Percentiles rank a stretch among this genome's conserved stretches.
Conservation (phyloP, 148 eudicot species). For the Fallopia convolvulus region DNA sequence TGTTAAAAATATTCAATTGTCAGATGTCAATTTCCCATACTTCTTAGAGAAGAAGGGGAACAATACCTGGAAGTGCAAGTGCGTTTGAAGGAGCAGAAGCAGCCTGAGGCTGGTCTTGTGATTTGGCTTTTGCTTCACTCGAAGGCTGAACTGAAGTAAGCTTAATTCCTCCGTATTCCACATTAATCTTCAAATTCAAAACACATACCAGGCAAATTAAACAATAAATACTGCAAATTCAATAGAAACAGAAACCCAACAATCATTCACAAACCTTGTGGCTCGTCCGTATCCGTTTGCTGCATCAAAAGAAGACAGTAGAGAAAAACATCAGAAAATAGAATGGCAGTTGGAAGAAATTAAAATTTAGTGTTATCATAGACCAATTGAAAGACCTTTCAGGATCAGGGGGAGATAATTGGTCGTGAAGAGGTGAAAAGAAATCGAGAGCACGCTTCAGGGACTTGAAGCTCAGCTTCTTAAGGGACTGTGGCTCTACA, state of each 20-base stretch:
- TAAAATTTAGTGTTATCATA: conserved; percentile 20
- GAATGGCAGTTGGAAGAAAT: neutral
- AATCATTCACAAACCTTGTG: conserved; percentile 57
- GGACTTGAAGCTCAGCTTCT: conserved; percentile 72
- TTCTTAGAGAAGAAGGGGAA: neutral
- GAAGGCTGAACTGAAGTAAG: conserved; percentile 24
- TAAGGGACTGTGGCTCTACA: conserved; percentile 80
- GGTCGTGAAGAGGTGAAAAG: conserved; percentile 70
- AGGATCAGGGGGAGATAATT: conserved; percentile 64
- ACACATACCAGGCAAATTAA: conserved; percentile 3
- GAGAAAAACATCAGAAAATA: neutral
- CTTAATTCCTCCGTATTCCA: conserved; percentile 63
- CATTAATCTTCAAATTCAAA: conserved; percentile 36
- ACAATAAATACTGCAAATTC: neutral
- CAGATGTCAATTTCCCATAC: neutral
- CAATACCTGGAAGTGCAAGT: conserved; percentile 77
- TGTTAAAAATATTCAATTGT: neutral
- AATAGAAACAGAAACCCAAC: conserved; percentile 2
- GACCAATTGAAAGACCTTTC: conserved; percentile 33
- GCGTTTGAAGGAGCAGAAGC: conserved; percentile 40
- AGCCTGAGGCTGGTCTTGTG: conserved; percentile 28
- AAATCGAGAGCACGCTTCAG: conserved; percentile 76
- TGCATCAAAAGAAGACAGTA: conserved; percentile 26
- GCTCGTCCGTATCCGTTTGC: conserved; percentile 77
- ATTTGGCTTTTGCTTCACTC: conserved; percentile 22